Evolutionary conservation across 345 rosid species (phyloP).

Genomic region (Populus euphratica): DNA sequence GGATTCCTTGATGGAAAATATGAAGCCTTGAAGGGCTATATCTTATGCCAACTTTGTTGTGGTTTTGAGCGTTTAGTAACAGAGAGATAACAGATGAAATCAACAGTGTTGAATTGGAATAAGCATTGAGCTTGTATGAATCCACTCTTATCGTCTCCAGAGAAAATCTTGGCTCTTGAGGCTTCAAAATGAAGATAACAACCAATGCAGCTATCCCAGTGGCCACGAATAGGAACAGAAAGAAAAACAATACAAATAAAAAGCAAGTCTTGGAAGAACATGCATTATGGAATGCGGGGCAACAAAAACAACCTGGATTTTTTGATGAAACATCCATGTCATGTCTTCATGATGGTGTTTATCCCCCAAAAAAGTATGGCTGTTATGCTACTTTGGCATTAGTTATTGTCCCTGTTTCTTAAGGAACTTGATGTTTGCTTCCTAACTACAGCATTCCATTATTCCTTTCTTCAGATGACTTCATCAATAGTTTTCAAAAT

Average conservation of each 20-base stretch:
- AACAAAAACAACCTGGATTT: slow-evolving; percentile 3
- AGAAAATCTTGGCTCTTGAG: slow-evolving; percentile 32
- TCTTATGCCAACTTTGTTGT: slow-evolving; percentile 32
- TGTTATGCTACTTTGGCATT: slow-evolving; percentile 3
- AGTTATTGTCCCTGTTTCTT: slow-evolving; percentile 14
- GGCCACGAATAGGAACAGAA: slow-evolving; percentile 13
- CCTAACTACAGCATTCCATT: slow-evolving; percentile 5
- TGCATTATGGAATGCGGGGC: neutral
- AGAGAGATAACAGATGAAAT: slow-evolving; percentile 29
- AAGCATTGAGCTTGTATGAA: slow-evolving; percentile 21
- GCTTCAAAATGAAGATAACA: slow-evolving; percentile 20
- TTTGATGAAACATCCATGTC: slow-evolving; percentile 17
- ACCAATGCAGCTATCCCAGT: slow-evolving; percentile 10
- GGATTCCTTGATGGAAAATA: slow-evolving; percentile 25
- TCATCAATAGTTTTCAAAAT: neutral
- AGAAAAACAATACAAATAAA: slow-evolving; percentile 12
- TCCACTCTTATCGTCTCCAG: slow-evolving; percentile 22
- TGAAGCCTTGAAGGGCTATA: slow-evolving; percentile 28
- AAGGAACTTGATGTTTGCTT: slow-evolving; percentile 28
- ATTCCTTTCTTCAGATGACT: slow-evolving; percentile 32
- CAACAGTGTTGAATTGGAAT: slow-evolving; percentile 28
- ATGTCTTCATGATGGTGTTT: slow-evolving; percentile 8
- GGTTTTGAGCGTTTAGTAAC: slow-evolving; percentile 30
- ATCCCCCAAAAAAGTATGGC: neutral
- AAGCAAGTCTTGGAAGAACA: slow-evolving; percentile 17